Conservation (phyloP, 441 rosid genomes). For the Pelargonium citronellum region DNA sequence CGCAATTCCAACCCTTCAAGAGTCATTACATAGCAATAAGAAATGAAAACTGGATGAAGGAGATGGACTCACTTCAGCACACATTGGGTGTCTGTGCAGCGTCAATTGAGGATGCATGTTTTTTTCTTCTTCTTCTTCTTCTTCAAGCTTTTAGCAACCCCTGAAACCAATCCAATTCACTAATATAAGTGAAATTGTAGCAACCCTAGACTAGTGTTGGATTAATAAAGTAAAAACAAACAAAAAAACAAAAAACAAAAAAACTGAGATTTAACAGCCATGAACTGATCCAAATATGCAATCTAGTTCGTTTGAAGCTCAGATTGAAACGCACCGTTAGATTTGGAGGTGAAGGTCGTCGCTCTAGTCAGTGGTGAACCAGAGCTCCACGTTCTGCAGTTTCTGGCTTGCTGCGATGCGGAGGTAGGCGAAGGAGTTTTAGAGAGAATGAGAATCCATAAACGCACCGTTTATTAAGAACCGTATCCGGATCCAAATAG, state of each 20-base stretch:
- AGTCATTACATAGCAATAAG: not conserved
- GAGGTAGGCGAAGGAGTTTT: too few relatives aligned
- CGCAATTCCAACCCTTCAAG: not conserved
- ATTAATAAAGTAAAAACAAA: not conserved
- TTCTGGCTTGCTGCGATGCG: too few relatives aligned
- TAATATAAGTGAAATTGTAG: not conserved
- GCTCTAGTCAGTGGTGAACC: too few relatives aligned
- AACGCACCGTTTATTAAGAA: too few relatives aligned
- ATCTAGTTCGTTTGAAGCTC: not conserved
- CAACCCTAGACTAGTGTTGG: not conserved
- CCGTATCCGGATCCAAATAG: too few relatives aligned
- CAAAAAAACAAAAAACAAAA: not conserved
- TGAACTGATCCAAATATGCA: not conserved
- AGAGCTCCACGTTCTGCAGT: too few relatives aligned
- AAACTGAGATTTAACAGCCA: not conserved
- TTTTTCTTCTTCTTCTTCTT: slow-evolving; percentile 13
- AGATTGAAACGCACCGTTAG: not conserved
- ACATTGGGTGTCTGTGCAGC: slow-evolving; percentile 84
- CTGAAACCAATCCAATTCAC: not conserved
- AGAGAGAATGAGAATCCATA: too few relatives aligned
- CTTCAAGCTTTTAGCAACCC: slow-evolving; percentile 2
- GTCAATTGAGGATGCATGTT: slow-evolving; percentile 91
- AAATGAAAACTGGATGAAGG: slow-evolving; percentile 1
- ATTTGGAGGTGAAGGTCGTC: not conserved
- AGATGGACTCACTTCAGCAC: slow-evolving; percentile 60